phyloP scores from a whole-genome alignment of 2,329 filamentous ascomycete species.

The Alternaria conjuncta region DNA sequence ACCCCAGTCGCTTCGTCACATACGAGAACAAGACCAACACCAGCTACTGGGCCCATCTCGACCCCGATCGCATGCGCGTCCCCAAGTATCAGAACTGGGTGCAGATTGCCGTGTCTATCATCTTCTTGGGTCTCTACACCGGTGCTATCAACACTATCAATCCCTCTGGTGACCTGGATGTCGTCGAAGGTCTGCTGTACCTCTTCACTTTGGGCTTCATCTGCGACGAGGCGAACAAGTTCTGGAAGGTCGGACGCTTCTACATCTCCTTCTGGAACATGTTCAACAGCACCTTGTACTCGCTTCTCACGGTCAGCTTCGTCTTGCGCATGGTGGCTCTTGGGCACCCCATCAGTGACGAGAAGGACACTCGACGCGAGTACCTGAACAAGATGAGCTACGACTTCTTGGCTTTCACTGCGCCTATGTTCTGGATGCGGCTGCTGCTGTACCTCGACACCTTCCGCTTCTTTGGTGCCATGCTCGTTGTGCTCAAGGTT shows the following conservation, averaged over 20 bases:
- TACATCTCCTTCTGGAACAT: conserved; percentile 98
- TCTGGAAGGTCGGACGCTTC: conserved; percentile 91
- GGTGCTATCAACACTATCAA: conserved; percentile 95
- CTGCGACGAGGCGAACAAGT: conserved; percentile 83
- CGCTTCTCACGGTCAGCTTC: conserved; percentile 78
- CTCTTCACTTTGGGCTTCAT: conserved; percentile 91
- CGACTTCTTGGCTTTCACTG: conserved; percentile 90
- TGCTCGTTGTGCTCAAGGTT: conserved; percentile 91
- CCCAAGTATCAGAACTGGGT: conserved; percentile 91
- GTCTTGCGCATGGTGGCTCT: conserved; percentile 80
- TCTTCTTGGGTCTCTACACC: conserved; percentile 87
- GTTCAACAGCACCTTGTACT: conserved; percentile 86
- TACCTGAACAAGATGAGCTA: conserved; percentile 84
- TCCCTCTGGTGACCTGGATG: conserved; percentile 78
- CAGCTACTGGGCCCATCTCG: conserved; percentile 79
- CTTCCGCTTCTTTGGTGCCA: conserved; percentile 94
- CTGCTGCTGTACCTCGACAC: conserved; percentile 92
- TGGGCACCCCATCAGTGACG: conserved; percentile 60
- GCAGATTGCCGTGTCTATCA: conserved; percentile 81
- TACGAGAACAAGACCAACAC: conserved; percentile 83
- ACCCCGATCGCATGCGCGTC: conserved; percentile 92
- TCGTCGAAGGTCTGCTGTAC: conserved; percentile 84
- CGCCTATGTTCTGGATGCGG: conserved; percentile 96
- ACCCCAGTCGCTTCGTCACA: conserved; percentile 86
- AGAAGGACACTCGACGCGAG: conserved; percentile 52